Base-by-base conservation (phyloP, 2,329 filamentous ascomycete genomes). In the Cryphonectria nitschkei region DNA sequence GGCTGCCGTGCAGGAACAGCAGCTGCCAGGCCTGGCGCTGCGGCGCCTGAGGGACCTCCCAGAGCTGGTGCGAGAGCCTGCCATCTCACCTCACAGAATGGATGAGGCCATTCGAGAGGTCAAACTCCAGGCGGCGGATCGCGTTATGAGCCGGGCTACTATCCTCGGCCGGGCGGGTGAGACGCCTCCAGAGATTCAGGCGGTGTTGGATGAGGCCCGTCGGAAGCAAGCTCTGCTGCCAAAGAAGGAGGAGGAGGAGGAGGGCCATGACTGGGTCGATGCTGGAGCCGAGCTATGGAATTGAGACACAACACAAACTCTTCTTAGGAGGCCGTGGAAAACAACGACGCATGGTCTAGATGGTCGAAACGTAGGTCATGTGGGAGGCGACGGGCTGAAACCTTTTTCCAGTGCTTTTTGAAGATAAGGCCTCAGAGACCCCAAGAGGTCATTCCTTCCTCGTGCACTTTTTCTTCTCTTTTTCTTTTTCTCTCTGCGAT, bases 121-220 rank as follows among this genome's bases (percentile, higher is more conserved):
- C 13, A n/a, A 22, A 22, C 39, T 46, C 13, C 54, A 22, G 56
- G 41, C 34, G 56, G 66, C 54, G 16, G 54, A 61, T 32, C 52
- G 56, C 34, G 54, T 37, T 61, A 68, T 68, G 66, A 68, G 66
- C 41, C 66, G 39, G 13, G 66, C 66, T 50, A 54, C 67, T 22
- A 46, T 37, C 26, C 26, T 64, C 22, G 67, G 46, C 32, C 50
- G 37, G 41, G 64, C 67, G n/a, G 34, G 56, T 11, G n/a, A 26
- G 29, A 2, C 32, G 32, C 67, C 58, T 6, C 41, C 41, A 8
- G 56, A 56, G 14, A 22, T 60, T 8, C 32, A n/a, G 22, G 41
- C 60, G 29, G 32, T 61, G 22, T 19, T 61, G 11, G 34, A 65
- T 7, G 58, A 58, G 37, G 14, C 46, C 13, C 54, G 52, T 13